These are phyloP conservation scores for Cicer bijugum DNA, from an alignment of 306 rosid genomes.

Conservation along the genomic window DNA sequence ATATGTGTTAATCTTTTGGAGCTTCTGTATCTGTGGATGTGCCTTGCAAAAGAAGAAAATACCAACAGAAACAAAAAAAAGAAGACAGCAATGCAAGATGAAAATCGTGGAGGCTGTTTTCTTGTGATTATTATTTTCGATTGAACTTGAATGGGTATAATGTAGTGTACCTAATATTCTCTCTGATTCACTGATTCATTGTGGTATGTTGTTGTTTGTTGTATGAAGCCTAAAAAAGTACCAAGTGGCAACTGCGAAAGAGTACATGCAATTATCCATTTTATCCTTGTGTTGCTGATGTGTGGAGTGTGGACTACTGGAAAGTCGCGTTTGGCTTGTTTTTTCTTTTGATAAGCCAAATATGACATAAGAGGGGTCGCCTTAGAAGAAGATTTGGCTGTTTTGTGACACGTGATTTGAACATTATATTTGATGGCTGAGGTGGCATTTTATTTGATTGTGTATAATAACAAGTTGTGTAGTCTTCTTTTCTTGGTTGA, in stretches of 20 bases:
- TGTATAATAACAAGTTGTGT: background rate
- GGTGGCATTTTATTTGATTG: background rate
- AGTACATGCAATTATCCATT: slow-evolving; percentile 25
- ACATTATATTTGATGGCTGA: slow-evolving; percentile 5
- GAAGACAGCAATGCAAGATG: background rate
- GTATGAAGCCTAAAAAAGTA: background rate
- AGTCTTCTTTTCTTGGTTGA: background rate
- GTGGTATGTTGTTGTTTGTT: slow-evolving; percentile 13
- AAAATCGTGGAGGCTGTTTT: slow-evolving; percentile 2
- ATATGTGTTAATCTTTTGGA: slow-evolving; percentile 2
- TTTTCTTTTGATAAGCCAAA: slow-evolving; percentile 4
- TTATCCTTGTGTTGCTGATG: background rate
- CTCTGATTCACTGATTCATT: slow-evolving; percentile 31
- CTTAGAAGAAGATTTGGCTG: background rate
- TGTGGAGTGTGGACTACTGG: slow-evolving; percentile 22
- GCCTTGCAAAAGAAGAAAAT: slow-evolving; percentile 10
- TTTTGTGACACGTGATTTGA: background rate
- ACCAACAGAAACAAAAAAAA: background rate
- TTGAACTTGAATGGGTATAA: slow-evolving; percentile 19
- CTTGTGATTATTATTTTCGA: slow-evolving; percentile 25
- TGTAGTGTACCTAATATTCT: slow-evolving; percentile 16
- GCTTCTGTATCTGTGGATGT: slow-evolving; percentile 4
- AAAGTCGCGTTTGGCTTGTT: background rate
- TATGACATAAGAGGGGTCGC: background rate
- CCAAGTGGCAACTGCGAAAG: background rate